Conservation (phyloP, 768 basidiomycete genomes). For the Paxillus ammoniavirescens region DNA sequence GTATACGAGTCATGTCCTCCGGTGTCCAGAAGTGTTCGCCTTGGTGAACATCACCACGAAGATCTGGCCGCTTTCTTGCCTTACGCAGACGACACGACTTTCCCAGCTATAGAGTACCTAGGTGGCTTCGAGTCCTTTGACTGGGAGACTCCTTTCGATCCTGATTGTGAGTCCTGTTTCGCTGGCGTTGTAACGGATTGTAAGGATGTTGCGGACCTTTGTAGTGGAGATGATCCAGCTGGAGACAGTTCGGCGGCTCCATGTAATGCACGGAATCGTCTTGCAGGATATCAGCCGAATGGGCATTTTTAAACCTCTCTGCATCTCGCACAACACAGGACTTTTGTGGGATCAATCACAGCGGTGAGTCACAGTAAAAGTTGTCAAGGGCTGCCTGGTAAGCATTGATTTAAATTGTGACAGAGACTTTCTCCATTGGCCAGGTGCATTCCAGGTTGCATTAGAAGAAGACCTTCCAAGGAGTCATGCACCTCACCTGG, state of each 20-base stretch:
- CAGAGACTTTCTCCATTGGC: conserved; percentile 41
- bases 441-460: conserved; percentile 14
- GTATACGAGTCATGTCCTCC: conserved; percentile 51
- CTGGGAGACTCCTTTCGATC: conserved; percentile 44
- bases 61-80: conserved; percentile 36
- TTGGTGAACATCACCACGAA: not conserved
- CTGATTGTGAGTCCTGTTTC: conserved; percentile 43
- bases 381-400: not conserved
- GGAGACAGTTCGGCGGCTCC: conserved; percentile 42
- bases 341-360: conserved; percentile 43
- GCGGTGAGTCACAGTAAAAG: conserved; percentile 30
- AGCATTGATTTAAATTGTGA: not conserved
- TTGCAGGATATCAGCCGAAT: conserved; percentile 36
- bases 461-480: conserved; percentile 1
- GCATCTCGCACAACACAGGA: conserved; percentile 29
- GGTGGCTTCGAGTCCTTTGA: conserved; percentile 21
- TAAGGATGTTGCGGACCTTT: not conserved
- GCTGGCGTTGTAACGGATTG: not conserved
- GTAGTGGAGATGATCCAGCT: conserved; percentile 50
- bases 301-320: conserved; percentile 26
- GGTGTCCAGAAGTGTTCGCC: conserved; percentile 30
- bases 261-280: conserved; percentile 27
- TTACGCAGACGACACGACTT: conserved; percentile 45
- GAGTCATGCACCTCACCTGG: conserved; percentile 12
- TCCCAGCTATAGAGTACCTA: conserved; percentile 32